A percentile compares a stretch with the other conserved stretches of the same genome.
These are phyloP conservation scores for Calcarisporium arbuscula DNA, from an alignment of 2,329 filamentous ascomycete genomes.

Conservation along the genomic window DNA sequence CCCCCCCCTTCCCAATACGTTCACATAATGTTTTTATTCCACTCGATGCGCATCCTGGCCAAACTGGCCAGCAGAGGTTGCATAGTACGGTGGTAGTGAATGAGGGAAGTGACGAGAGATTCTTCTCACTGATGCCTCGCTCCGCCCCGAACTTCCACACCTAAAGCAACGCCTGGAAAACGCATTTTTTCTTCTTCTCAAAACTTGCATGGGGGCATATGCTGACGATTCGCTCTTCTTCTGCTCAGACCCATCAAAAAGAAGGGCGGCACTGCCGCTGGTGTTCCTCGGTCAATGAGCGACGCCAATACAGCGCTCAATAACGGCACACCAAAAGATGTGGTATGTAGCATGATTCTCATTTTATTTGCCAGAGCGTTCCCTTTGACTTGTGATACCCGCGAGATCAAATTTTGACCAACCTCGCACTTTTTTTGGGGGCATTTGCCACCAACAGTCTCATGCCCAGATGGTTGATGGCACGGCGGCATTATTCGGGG, in stretches of 20 bases:
- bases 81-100: too few relatives aligned
- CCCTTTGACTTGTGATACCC: neutral
- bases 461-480: conserved; percentile 5
- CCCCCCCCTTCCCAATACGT: neutral
- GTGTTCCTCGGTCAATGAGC: conserved; percentile 58
- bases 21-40: too few relatives aligned
- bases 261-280: conserved; percentile 61
- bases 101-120: too few relatives aligned
- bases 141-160: too few relatives aligned
- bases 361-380: neutral
- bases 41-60: too few relatives aligned
- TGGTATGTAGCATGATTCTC: conserved; percentile 37
- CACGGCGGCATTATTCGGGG: conserved; percentile 8
- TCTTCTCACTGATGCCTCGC: too few relatives aligned
- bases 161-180: too few relatives aligned
- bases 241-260: conserved; percentile 65
- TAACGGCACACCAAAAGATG: conserved; percentile 45
- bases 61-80: too few relatives aligned
- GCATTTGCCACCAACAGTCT: neutral
- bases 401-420: conserved; percentile 3
- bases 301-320: conserved; percentile 54
- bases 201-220: too few relatives aligned
- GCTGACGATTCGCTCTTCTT: too few relatives aligned
- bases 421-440: conserved; percentile 4
- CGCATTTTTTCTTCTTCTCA: too few relatives aligned